Conservation (phyloP, 2,329 filamentous ascomycete genomes). For the Myriosclerotinia curreyana region DNA sequence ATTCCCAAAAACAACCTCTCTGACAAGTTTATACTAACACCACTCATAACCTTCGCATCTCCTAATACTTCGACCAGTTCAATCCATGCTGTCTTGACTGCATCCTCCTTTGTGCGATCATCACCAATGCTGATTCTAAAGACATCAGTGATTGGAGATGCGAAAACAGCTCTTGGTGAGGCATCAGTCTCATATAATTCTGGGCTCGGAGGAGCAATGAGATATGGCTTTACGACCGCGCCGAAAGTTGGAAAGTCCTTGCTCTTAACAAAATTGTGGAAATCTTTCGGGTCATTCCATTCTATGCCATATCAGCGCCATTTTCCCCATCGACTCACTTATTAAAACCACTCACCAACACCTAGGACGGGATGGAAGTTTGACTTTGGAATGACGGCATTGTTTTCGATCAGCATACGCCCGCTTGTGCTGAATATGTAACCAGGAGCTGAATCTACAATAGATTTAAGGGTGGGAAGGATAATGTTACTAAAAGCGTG, state of each 20-base stretch:
- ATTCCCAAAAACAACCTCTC: slow-evolving; percentile 4
- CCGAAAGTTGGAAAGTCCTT: not conserved
- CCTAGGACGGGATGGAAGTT: not conserved
- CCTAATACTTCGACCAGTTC: not conserved
- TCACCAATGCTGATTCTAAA: slow-evolving; percentile 4
- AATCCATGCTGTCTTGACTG: not conserved
- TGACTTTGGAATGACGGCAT: not conserved
- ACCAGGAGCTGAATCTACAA: not conserved
- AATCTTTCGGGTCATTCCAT: not conserved
- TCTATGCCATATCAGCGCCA: not conserved
- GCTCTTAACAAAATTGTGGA: not conserved
- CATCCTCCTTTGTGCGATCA: not conserved
- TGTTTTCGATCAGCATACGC: not conserved
- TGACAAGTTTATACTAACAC: slow-evolving; percentile 12
- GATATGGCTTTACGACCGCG: not conserved
- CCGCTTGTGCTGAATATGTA: not conserved
- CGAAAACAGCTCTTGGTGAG: slow-evolving; percentile 2
- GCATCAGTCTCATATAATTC: slow-evolving; percentile 11
- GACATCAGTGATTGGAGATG: slow-evolving; percentile 8
- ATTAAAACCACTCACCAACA: not conserved
- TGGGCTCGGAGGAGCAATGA: not conserved
- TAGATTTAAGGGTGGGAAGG: not conserved
- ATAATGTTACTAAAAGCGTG: not conserved
- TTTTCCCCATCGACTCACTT: too few relatives aligned
- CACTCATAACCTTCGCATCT: not conserved